Conservation (phyloP, 164 flowering plant genomes). For the Nymphaea thermarum region DNA sequence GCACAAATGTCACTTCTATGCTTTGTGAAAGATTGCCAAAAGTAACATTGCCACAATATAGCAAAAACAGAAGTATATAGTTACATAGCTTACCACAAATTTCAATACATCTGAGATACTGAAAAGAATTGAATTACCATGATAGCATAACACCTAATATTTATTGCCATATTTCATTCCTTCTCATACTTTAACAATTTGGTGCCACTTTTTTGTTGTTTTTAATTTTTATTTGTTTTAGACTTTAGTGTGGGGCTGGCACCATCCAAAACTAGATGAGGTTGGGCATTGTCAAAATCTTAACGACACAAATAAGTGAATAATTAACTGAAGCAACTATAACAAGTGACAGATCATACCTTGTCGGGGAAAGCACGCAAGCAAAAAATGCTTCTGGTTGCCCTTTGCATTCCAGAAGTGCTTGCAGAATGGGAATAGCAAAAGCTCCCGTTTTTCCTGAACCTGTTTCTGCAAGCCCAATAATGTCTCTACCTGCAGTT, state of each 20-base stretch:
- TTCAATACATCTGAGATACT: too few species aligned
- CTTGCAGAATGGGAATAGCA: slow-evolving; percentile 75
- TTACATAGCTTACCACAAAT: too few species aligned
- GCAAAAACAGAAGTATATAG: too few species aligned
- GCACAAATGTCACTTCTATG: too few species aligned
- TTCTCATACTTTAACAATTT: too few species aligned
- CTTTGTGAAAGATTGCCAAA: not conserved
- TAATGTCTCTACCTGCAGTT: slow-evolving; percentile 56
- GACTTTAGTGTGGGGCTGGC: too few species aligned
- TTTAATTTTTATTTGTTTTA: too few species aligned
- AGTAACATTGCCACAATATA: not conserved
- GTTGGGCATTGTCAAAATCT: not conserved
- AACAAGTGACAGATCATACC: slow-evolving; percentile 23
- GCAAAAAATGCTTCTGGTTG: slow-evolving; percentile 55
- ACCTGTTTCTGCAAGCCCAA: slow-evolving; percentile 87
- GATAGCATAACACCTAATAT: too few species aligned
- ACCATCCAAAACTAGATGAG: not conserved
- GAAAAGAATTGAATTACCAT: too few species aligned
- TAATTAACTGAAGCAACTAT: too few species aligned
- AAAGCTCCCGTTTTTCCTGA: slow-evolving; percentile 99
- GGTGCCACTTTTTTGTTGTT: too few species aligned
- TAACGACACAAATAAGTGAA: not conserved
- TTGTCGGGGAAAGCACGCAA: slow-evolving; percentile 76
- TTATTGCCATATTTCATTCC: too few species aligned
- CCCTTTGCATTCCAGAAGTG: slow-evolving; percentile 31